Percentiles rank a stretch among this genome's conserved stretches.
phyloP scores from a whole-genome alignment of 345 rosid genomes.

The Iberis pinnata region DNA sequence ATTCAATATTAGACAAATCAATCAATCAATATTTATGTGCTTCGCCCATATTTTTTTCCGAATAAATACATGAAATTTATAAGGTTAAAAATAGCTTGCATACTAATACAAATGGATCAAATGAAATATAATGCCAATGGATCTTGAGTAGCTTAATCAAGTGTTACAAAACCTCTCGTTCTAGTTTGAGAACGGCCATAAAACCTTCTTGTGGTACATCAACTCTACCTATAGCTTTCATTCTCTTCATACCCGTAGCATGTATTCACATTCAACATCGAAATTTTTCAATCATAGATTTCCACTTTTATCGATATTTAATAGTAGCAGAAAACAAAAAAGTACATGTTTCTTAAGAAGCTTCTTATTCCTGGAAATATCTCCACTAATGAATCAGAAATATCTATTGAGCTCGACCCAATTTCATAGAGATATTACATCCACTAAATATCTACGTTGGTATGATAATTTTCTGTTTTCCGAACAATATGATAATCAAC shows the following conservation, averaged over 20 bases:
- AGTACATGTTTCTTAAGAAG: slow-evolving; percentile 89
- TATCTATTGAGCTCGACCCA: too few species aligned
- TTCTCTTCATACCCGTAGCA: slow-evolving; percentile 98
- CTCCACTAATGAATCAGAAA: slow-evolving; percentile 63
- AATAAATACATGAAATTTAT: too few species aligned
- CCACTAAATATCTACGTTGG: too few species aligned
- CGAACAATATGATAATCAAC: slow-evolving; percentile 7
- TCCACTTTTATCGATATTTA: background rate
- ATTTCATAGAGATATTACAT: too few species aligned
- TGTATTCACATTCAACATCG: slow-evolving; percentile 1
- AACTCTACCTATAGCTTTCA: slow-evolving; percentile 95
- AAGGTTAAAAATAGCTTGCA: too few species aligned
- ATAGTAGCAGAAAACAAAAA: background rate
- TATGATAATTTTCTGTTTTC: slow-evolving; percentile 3
- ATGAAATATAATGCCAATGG: too few species aligned
- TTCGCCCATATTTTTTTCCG: too few species aligned
- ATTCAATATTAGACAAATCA: too few species aligned
- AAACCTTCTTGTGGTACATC: slow-evolving; percentile 99
- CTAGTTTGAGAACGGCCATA: slow-evolving; percentile 97
- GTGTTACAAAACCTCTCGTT: slow-evolving; percentile 67
- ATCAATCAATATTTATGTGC: too few species aligned
- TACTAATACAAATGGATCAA: too few species aligned
- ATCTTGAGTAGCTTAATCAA: background rate
- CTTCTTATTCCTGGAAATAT: slow-evolving; percentile 89
- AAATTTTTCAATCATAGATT: too few species aligned